phyloP scores from a whole-genome alignment of 305 asterid genomes.

The Fraxinus nigra region DNA sequence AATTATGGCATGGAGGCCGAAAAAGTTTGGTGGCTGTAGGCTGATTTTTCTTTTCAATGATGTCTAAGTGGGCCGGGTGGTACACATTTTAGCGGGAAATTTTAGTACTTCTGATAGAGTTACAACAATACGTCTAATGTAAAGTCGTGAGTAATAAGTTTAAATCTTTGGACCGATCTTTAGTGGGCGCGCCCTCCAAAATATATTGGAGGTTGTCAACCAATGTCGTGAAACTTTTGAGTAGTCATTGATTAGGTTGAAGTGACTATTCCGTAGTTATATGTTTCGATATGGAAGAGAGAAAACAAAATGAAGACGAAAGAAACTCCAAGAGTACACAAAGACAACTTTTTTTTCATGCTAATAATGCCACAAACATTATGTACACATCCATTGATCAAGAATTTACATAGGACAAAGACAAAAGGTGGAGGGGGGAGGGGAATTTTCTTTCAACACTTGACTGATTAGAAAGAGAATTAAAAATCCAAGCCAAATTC shows the following conservation, averaged over 20 bases:
- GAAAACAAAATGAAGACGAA: neutral
- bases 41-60: neutral
- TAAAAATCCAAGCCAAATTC: neutral
- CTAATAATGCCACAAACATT: neutral
- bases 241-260: neutral
- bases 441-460: neutral
- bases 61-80: neutral
- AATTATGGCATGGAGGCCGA: neutral
- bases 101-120: no score
- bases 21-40: neutral
- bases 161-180: neutral
- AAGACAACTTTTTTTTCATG: neutral
- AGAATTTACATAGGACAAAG: neutral
- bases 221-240: neutral
- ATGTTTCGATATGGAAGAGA: neutral
- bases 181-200: neutral
- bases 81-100: neutral
- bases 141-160: neutral
- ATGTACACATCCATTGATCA: neutral
- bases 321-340: neutral
- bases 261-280: neutral
- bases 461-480: neutral
- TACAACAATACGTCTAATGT: neutral
- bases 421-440: neutral
- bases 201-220: neutral